phyloP scores from a whole-genome alignment of 805 yeast species.

The Yamadazyma ubonensis region DNA sequence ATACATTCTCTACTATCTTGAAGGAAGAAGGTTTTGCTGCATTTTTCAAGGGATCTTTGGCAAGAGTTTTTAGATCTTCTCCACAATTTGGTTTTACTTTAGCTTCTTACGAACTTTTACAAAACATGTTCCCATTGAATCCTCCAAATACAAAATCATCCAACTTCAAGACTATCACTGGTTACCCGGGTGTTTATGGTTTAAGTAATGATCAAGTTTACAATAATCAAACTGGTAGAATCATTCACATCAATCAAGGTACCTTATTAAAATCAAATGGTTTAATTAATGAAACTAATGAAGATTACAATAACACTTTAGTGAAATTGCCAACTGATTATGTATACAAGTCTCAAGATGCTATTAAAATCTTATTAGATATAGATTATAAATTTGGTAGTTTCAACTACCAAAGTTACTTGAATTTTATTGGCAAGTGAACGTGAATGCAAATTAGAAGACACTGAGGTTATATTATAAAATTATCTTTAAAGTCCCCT shows the following conservation, averaged over 20 bases:
- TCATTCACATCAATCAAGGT: conserved; percentile 34
- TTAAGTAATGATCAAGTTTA: conserved; percentile 46
- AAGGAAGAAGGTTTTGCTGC: conserved; percentile 83
- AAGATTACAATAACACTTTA: conserved; percentile 37
- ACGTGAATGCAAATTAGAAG: too few relatives aligned
- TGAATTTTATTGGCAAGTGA: conserved; percentile 24
- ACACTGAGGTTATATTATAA: too few relatives aligned
- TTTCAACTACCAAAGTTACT: conserved; percentile 51
- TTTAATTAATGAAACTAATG: conserved; percentile 30
- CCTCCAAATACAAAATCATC: conserved; percentile 45
- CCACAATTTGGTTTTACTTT: conserved; percentile 98
- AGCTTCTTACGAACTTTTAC: conserved; percentile 94
- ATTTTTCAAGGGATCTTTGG: conserved; percentile 94
- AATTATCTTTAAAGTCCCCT: too few relatives aligned
- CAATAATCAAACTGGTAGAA: conserved; percentile 39
- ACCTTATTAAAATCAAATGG: conserved; percentile 36
- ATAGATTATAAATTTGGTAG: conserved; percentile 60
- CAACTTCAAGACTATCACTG: conserved; percentile 42
- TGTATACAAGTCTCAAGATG: conserved; percentile 58
- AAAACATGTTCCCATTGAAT: conserved; percentile 70
- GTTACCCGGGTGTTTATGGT: conserved; percentile 46
- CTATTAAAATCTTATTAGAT: conserved; percentile 60
- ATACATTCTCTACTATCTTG: conserved; percentile 72
- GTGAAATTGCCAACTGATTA: conserved; percentile 43
- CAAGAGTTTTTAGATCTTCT: conserved; percentile 90